Conservation (phyloP, 2,329 filamentous ascomycete genomes). For the Ascochyta koolunga region DNA sequence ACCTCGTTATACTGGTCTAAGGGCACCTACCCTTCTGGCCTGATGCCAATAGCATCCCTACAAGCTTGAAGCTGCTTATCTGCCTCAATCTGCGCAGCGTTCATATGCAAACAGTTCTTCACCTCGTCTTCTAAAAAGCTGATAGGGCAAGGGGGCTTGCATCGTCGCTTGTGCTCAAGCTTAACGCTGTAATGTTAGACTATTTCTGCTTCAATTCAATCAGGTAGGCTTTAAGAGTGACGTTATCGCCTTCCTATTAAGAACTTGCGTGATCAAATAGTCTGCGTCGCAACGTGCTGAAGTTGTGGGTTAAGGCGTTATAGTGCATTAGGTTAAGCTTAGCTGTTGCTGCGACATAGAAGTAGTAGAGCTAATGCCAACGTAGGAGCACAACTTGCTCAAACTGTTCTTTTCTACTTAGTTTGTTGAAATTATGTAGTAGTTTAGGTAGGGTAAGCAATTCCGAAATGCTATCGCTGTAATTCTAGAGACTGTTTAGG, state of each 20-base stretch:
- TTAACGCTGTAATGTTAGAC: constrained; percentile 16
- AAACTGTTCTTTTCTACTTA: constrained; percentile 30
- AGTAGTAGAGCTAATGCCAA: constrained; percentile 38
- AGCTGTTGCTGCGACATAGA: constrained; percentile 33
- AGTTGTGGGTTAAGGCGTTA: constrained; percentile 28
- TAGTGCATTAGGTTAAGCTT: constrained; percentile 36
- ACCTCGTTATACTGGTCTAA: constrained; percentile 31
- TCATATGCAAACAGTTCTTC: constrained; percentile 25
- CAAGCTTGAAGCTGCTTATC: constrained; percentile 32
- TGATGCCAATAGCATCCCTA: constrained; percentile 32
- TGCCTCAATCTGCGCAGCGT: constrained; percentile 30
- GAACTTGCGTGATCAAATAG: constrained; percentile 33
- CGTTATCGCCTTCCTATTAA: constrained; percentile 41
- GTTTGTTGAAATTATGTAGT: constrained; percentile 28
- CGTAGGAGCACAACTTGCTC: constrained; percentile 36
- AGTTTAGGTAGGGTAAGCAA: constrained; percentile 28
- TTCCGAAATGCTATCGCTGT: constrained; percentile 40
- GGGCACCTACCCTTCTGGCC: constrained; percentile 37
- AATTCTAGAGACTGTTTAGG: constrained; percentile 50
- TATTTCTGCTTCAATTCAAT: constrained; percentile 30
- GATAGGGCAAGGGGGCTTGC: constrained; percentile 28
- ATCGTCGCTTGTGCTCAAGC: constrained; percentile 7
- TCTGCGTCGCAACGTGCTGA: constrained; percentile 30
- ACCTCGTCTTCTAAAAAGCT: constrained; percentile 28
- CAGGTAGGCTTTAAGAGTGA: constrained; percentile 35